Percentiles rank a stretch among this genome's conserved stretches.
phyloP scores from a whole-genome alignment of 2,329 filamentous ascomycete genomes.

The Aspergillus sp. region DNA sequence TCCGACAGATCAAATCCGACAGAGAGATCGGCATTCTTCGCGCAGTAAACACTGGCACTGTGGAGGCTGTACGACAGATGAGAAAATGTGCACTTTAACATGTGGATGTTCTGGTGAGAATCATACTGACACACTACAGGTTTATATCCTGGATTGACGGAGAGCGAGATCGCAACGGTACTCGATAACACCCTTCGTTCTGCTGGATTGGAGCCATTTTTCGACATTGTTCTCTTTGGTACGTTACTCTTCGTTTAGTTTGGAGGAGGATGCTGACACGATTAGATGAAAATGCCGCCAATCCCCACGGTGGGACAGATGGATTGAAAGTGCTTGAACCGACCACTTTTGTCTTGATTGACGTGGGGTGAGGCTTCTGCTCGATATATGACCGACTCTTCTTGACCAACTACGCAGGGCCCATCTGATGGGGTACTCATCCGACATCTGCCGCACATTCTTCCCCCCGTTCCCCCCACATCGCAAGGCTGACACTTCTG shows the following conservation, averaged over 20 bases:
- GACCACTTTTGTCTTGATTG: conserved; percentile 60
- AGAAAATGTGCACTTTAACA: conserved; percentile 29
- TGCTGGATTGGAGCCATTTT: conserved; percentile 57
- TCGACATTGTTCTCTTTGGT: conserved; percentile 62
- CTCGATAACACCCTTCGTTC: conserved; percentile 56
- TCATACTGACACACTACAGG: conserved; percentile 37
- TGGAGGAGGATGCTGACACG: neutral
- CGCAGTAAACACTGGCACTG: conserved; percentile 63
- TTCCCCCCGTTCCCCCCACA: conserved; percentile 41
- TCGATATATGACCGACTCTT: neutral
- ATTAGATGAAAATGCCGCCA: conserved; percentile 37
- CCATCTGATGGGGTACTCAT: conserved; percentile 61
- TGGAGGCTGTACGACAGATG: conserved; percentile 60
- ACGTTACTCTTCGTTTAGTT: neutral
- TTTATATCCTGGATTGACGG: conserved; percentile 56
- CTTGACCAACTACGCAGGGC: conserved; percentile 33
- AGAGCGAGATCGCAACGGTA: conserved; percentile 56
- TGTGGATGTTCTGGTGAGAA: neutral
- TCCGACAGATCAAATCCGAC: conserved; percentile 57
- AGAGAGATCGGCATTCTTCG: conserved; percentile 57
- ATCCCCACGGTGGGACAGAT: conserved; percentile 40
- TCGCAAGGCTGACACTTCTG: conserved; percentile 10
- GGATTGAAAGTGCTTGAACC: conserved; percentile 50
- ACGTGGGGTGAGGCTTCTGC: conserved; percentile 46
- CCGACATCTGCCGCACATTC: conserved; percentile 63